phyloP scores from a whole-genome alignment of 1,284 basidiomycete genomes.

The Pisolithus thermaeus region DNA sequence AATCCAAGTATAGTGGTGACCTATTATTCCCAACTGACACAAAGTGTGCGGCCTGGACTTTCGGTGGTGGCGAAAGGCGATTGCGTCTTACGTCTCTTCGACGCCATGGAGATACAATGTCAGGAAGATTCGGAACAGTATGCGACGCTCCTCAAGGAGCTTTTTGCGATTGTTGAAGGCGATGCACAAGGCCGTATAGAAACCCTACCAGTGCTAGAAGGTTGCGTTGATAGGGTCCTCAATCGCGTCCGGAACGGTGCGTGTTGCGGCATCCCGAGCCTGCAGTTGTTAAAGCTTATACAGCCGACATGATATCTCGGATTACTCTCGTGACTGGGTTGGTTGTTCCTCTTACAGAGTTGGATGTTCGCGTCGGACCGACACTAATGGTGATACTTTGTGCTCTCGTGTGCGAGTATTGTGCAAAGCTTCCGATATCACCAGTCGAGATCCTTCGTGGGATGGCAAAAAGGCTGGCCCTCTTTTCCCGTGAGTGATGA shows the following conservation, averaged over 20 bases:
- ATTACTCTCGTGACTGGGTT: conserved; percentile 46
- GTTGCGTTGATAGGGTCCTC: conserved; percentile 49
- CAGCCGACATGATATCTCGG: conserved; percentile 42
- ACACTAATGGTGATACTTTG: conserved; percentile 59
- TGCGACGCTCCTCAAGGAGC: conserved; percentile 43
- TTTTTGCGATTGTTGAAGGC: conserved; percentile 41
- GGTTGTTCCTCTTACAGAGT: conserved; percentile 42
- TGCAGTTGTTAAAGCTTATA: conserved; percentile 10
- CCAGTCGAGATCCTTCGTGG: conserved; percentile 48
- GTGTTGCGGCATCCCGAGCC: conserved; percentile 12
- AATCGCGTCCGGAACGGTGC: conserved; percentile 43
- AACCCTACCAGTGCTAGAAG: conserved; percentile 43
- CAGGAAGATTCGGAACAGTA: conserved; percentile 53
- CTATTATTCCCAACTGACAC: conserved; percentile 45
- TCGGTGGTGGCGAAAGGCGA: conserved; percentile 33
- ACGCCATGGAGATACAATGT: conserved; percentile 46
- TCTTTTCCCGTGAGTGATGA: conserved; percentile 43
- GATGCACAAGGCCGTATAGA: conserved; percentile 22
- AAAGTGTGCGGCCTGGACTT: conserved; percentile 32
- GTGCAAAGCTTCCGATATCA: conserved; percentile 43
- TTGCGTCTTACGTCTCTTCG: conserved; percentile 44
- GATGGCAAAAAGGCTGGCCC: conserved; percentile 39
- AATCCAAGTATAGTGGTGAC: conserved; percentile 51
- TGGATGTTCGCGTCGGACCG: conserved; percentile 40
- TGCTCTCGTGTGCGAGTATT: conserved; percentile 60